Evolutionary conservation across 768 basidiomycete species (phyloP), one percentile per base, ranked within the genome.

Genomic region (Psilocybe azurescens): DNA sequence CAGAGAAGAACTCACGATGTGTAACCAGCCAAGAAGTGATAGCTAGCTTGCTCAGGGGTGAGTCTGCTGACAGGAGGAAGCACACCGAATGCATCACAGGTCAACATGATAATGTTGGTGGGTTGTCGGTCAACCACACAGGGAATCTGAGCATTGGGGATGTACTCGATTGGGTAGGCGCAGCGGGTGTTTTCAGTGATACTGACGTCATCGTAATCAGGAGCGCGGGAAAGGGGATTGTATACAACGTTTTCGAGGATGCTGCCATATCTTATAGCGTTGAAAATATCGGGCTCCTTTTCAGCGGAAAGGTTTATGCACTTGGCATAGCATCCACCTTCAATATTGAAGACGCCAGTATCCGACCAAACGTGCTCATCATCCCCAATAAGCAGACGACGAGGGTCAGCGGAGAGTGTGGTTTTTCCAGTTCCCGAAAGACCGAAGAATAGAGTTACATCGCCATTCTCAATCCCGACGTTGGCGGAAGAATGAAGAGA

Each of bases 311-410:
- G 88, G 82, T 97, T 97, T 82, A 99, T 91, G 76, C 88, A 90
- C 80, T 99, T 99, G 77, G 97, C 97, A 74, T 99, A 99, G 78
- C 97, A 99, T 53, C 97, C 97, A 65, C 97, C 97, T 73, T 99
- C 97, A 72, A 99, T 99, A 85, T 99, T 99, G 89, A 99, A 99
- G 63, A 99, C 97, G 72, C 97, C 97, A 16, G 84, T 90, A 78
- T 99, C 97, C 14, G 94, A 95, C 97, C 97, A 99, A 71, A 99
- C 97, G 74, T 99, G 97, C 79, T 99, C 97, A 75, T 99, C 97
- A 74, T 99, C 97, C 68, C 97, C 97, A 67, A 99, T 99, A 63
- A 99, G 88, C 56, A 92, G 80, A 63, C 97, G 94, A 69, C 88
- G 85, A 20, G 97, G 95, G 77, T 99, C 97, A 32, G 97, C 95